Evolutionary conservation across 306 rosid species (phyloP).

Genomic region (Trichosanthes truncata): DNA sequence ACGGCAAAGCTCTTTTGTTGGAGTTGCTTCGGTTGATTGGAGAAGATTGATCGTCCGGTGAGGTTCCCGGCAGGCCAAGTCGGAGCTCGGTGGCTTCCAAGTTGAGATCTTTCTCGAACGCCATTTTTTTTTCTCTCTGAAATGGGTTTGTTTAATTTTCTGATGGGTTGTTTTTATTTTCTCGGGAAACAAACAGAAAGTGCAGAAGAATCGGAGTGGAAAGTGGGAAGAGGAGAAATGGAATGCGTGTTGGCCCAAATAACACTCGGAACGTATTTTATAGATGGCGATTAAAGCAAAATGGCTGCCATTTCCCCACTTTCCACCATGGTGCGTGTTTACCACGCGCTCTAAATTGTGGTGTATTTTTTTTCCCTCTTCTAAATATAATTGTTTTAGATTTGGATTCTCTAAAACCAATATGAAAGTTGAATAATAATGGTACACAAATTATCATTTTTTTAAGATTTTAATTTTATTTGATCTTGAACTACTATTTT

Average conservation of each 20-base stretch:
- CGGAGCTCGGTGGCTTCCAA: slow-evolving; percentile 49
- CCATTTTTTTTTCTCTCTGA: not conserved
- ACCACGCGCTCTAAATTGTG: not conserved
- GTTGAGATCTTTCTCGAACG: slow-evolving; percentile 20
- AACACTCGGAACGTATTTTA: slow-evolving; percentile 14
- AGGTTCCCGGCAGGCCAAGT: slow-evolving; percentile 13
- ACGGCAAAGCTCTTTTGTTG: slow-evolving; percentile 31
- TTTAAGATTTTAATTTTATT: not conserved
- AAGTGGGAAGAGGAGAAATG: not conserved
- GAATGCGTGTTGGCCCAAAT: slow-evolving; percentile 7
- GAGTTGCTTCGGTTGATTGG: not conserved
- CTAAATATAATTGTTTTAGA: not conserved
- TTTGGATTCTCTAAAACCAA: not conserved
- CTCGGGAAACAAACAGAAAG: slow-evolving; percentile 9
- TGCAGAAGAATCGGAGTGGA: not conserved
- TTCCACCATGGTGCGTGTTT: not conserved
- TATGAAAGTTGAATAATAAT: not conserved
- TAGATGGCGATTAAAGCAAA: slow-evolving; percentile 14
- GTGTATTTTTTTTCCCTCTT: not conserved
- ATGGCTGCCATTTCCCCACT: not conserved
- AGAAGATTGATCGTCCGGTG: slow-evolving; percentile 6
- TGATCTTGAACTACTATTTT: not conserved
- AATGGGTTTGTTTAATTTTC: slow-evolving; percentile 2
- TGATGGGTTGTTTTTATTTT: not conserved
- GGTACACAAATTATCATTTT: not conserved